phyloP scores from a whole-genome alignment of 192 early-diverging fungal species.

The Entrophospora sp. region DNA sequence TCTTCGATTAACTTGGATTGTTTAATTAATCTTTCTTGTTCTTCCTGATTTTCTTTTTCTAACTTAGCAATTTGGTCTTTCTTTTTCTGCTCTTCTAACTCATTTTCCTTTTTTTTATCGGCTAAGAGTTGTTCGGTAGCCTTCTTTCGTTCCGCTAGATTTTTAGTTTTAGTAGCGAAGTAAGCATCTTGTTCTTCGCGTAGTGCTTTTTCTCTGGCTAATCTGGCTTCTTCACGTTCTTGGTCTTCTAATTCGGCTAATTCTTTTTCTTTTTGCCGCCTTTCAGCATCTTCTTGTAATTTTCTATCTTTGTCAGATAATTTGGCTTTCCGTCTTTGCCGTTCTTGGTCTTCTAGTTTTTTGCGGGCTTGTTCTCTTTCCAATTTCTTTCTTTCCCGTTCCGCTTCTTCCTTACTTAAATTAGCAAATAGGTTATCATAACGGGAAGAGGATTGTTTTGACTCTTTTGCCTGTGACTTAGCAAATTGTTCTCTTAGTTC shows the following conservation, averaged over 20 bases:
- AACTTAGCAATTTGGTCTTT: background rate
- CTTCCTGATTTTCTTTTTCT: background rate
- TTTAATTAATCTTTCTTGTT: background rate
- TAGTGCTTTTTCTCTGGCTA: background rate
- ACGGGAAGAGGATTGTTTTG: background rate
- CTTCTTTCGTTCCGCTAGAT: background rate
- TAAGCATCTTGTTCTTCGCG: background rate
- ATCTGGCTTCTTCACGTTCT: background rate
- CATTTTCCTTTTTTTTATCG: constrained; percentile 10
- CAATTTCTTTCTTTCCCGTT: background rate
- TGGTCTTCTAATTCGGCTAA: background rate
- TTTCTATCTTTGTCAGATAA: constrained; percentile 6
- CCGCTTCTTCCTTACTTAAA: background rate
- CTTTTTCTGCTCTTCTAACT: constrained; percentile 2
- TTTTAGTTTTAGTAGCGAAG: background rate
- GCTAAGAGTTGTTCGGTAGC: background rate
- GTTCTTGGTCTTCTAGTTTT: background rate
- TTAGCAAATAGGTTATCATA: background rate
- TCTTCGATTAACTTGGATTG: background rate
- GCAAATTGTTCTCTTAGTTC: too few relatives aligned
- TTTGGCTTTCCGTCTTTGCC: background rate
- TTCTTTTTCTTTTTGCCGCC: background rate
- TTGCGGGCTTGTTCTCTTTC: background rate
- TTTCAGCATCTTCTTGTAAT: background rate
- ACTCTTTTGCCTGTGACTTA: too few relatives aligned